Evolutionary conservation across 306 rosid species (phyloP), one percentile per base, ranked within the genome.

Genomic region (Fragaria vesca): DNA sequence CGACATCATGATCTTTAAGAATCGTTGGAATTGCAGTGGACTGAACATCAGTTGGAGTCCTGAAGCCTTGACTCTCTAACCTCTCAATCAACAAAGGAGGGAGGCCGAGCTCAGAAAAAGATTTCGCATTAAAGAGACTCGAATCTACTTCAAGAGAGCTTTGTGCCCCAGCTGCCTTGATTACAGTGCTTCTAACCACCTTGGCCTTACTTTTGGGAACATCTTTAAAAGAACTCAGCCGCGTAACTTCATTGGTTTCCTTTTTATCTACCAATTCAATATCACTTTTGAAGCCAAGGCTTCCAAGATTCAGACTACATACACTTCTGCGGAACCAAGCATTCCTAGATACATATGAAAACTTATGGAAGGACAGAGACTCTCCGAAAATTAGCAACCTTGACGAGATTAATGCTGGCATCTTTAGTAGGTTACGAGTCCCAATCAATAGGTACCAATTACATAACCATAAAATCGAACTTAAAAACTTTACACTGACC

Each of bases 31-130:
- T 83, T 1, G 97, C 91, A 47, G 93, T 86, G 76, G 97, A 90
- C 73, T 94, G 98, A 81, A 94, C 94, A 67, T 89, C 95, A 0
- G 98, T 94, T 0, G 98, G 98, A 82, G 86, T 88, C 1, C 69
- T 75, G 66, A 95, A 91, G 71, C 98, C 93, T 78, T 88, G 95
- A 12, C 69, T 86, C 83, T 82, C 98, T 69, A 95, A 74, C 75
- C 96, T 89, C 86, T 85, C 88, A 66, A 92, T 86, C 85, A 95
- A 75, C 66, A 75, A 70, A 38, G 50, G 79, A 0, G 97, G 92
- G 55, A 95, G 82, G 65, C 97, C 97, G 36, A 95, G 97, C 86
- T 95, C 97, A 2, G 90, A 83, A 85, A 95, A 95, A 17, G 93
- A 90, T 67, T 88, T 71, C 0, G 88, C 93, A n/a, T 90, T 86